A percentile compares a stretch with the other conserved stretches of the same genome.
Evolutionary conservation across 257 asterid species (phyloP).

Genomic region (Phtheirospermum japonicum): DNA sequence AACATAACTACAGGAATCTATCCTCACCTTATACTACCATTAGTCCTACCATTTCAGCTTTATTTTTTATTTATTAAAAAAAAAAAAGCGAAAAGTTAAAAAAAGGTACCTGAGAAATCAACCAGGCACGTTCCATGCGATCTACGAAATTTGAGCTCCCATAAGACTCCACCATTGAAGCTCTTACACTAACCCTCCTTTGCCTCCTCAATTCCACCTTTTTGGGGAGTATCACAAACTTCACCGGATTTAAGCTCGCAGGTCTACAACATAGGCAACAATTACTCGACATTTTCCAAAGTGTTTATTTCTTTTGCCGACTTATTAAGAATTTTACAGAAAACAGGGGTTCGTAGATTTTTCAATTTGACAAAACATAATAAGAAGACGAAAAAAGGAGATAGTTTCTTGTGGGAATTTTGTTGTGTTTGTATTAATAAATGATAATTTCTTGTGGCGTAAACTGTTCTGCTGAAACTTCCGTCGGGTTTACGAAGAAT

Average conservation of each 20-base stretch:
- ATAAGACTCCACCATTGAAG: constrained; percentile 67
- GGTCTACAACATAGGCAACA: constrained; percentile 34
- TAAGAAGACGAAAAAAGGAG: not conserved
- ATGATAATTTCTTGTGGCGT: not conserved
- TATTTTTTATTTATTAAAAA: too few species aligned
- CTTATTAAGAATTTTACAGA: not conserved
- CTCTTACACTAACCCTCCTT: constrained; percentile 46
- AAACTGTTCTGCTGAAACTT: not conserved
- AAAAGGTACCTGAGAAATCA: constrained; percentile 69
- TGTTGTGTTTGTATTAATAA: not conserved
- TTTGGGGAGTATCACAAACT: constrained; percentile 13
- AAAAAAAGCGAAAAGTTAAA: not conserved
- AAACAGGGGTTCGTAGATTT: not conserved
- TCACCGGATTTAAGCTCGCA: constrained; percentile 22
- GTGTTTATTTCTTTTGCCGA: not conserved
- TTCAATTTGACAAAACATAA: too few species aligned
- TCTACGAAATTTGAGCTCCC: constrained; percentile 56
- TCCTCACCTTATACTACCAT: too few species aligned
- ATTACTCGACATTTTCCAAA: constrained; percentile 29
- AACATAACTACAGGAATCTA: not conserved
- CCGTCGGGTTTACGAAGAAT: not conserved
- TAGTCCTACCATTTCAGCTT: constrained; percentile 8
- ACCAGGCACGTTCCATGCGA: constrained; percentile 89
- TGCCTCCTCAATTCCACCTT: constrained; percentile 25
- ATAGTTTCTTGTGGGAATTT: not conserved